Evolutionary conservation across 2,329 filamentous ascomycete genomes (phyloP), one percentile per base, ranked within the genome.

Genomic region (Aureobasidium sp.): DNA sequence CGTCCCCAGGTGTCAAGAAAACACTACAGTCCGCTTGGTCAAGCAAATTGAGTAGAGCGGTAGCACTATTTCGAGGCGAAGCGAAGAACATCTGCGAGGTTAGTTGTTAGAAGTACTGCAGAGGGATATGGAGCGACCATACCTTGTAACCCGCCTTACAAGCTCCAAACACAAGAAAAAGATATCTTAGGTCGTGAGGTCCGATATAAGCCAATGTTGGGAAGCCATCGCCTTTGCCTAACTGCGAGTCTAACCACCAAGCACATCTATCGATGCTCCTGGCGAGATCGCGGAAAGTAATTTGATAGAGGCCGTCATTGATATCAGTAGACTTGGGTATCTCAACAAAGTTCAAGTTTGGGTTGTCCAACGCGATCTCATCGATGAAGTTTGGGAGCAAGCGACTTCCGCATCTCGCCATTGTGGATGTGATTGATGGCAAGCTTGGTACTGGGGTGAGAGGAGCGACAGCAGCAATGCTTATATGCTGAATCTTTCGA

Each of bases 101-200:
- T 12, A 22, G n/a, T 40, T 22, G 27, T 35, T 14, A 39, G 44
- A 19, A 3, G 22, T 2, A 37, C n/a, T 11, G 29, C n/a, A n/a
- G 27, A 17, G 8, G 15, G 19, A 7, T 9, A 1, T 5, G 14
- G n/a, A 37, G 3, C 42, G 11, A 5, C 19, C 40, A 19, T 48
- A 59, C 54, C 44, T 59, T 48, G 54, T 59, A 48, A 7, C 54
- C 54, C 17, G 44, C 44, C 39, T 59, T 48, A 9, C 54, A 59
- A 6, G 54, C 44, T 29, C 54, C 54, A 19, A 59, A 39, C 31
- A 40, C 33, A 6, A 59, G 56, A 42, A 48, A 40, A 12, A 59
- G 31, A 31, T 49, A 59, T 19, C 56, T 47, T 17, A 59, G 42
- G 19, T 59, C 56, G 17, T 59, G 44, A 35, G 44, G 56, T 2